Evolutionary conservation across 2,329 filamentous ascomycete genomes (phyloP), one percentile per base, ranked within the genome.

Genomic region (Xylaria sp.): DNA sequence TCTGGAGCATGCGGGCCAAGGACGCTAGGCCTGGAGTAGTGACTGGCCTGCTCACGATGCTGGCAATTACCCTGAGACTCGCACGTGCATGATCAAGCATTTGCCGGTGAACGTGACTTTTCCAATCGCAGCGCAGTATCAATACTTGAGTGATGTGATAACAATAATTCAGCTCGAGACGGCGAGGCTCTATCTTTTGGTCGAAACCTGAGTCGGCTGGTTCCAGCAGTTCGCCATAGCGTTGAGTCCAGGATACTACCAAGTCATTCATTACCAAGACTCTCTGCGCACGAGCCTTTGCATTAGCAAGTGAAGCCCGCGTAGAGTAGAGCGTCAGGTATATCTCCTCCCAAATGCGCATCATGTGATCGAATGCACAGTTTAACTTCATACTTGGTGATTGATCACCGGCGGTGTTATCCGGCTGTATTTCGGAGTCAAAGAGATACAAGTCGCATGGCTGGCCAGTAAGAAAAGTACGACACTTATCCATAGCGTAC

Each of bases 301-400:
- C 22, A n/a, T 39, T 29, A 9, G 61, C 61, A 17, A 58, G n/a
- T 5, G 54, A 53, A 22, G 54, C 54, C 13, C 61, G 27, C 5
- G 55, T 38, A 7, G 54, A 59, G 36, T 64, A 64, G 7, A 64
- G 61, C 25, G 29, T 50, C 13, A 64, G 38, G 38, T 64, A 64
- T 15, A 64, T 45, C 45, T 64, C 61, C 29, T 64, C 61, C 61
- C 61, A 64, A 17, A 64, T 47, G 10, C 38, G 47, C 61, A 64
- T 64, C 13, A 64, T 53, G 2, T 59, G 36, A 54, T 64, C 27
- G n/a, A 64, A 64, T n/a, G 61, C 61, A n/a, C 5, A 29, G 22
- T 31, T 31, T 10, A 64, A 5, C 17, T 10, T 44, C 4, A 29
- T 39, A 11, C 10, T 38, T 11, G 54, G 36, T 20, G 45, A 38